Conservation (phyloP, 495 filamentous ascomycete genomes). For the Hapsidospora chrysogenum region DNA sequence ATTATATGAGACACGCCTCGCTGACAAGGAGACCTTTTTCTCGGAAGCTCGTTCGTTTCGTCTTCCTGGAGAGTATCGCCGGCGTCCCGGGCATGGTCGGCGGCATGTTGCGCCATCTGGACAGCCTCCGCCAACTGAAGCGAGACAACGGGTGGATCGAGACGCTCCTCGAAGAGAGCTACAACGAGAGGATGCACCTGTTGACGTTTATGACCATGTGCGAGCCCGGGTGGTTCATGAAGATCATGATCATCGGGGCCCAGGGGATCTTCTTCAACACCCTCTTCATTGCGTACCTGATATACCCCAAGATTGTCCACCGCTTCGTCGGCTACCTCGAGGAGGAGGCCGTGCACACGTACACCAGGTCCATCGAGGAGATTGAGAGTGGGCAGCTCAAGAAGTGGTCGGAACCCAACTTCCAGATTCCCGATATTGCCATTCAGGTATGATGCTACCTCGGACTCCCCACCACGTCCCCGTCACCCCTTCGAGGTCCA, state of each 20-base stretch:
- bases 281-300: slow-evolving; percentile 76
- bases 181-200: slow-evolving; percentile 94
- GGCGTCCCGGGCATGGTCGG: slow-evolving; percentile 96
- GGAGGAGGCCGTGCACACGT: slow-evolving; percentile 92
- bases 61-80: slow-evolving; percentile 90
- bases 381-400: slow-evolving; percentile 71
- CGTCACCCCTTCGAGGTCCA: no score
- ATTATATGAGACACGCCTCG: background rate
- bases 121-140: slow-evolving; percentile 67
- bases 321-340: slow-evolving; percentile 95
- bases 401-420: slow-evolving; percentile 49
- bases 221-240: slow-evolving; percentile 84
- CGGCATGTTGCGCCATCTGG: slow-evolving; percentile 79
- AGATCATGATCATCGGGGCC: slow-evolving; percentile 65
- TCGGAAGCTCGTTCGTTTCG: slow-evolving; percentile 51
- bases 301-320: slow-evolving; percentile 80
- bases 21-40: slow-evolving; percentile 1
- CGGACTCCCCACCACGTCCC: no score
- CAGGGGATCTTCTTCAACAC: slow-evolving; percentile 85
- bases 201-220: slow-evolving; percentile 88
- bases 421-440: slow-evolving; percentile 75
- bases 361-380: slow-evolving; percentile 72
- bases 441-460: slow-evolving; percentile 22
- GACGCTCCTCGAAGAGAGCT: slow-evolving; percentile 82
- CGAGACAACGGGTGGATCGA: slow-evolving; percentile 98